Evolutionary conservation across 306 rosid species (phyloP).

Genomic region (Ammopiptanthus mongolicus): DNA sequence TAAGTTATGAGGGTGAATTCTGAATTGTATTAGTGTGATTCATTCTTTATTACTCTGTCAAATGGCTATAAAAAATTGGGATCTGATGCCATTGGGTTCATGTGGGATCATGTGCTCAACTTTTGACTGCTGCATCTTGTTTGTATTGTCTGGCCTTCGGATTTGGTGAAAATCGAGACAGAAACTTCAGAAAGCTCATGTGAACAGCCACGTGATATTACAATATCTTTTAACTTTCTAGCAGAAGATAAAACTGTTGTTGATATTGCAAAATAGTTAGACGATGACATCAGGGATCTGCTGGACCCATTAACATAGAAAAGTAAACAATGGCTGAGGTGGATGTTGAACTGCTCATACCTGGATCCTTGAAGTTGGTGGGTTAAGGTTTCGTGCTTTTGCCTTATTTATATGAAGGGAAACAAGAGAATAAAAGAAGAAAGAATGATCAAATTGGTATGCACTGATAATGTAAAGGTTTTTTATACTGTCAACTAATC

Average conservation of each 20-base stretch:
- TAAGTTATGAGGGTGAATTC: slow-evolving; percentile 9
- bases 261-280: slow-evolving; percentile 17
- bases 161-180: slow-evolving; percentile 35
- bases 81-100: slow-evolving; percentile 51
- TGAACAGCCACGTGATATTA: slow-evolving; percentile 56
- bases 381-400: background rate
- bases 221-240: slow-evolving; percentile 14
- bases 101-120: slow-evolving; percentile 65
- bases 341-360: background rate
- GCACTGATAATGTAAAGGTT: too few species aligned
- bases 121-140: slow-evolving; percentile 26
- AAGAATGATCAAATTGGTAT: too few species aligned
- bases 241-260: slow-evolving; percentile 27
- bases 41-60: slow-evolving; percentile 23
- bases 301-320: slow-evolving; percentile 21
- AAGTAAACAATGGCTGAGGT: slow-evolving; percentile 6
- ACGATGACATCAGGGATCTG: background rate
- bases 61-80: slow-evolving; percentile 29
- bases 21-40: slow-evolving; percentile 13
- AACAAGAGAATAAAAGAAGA: background rate
- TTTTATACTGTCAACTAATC: too few species aligned
- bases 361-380: background rate
- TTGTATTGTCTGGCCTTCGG: slow-evolving; percentile 20
- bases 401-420: background rate
- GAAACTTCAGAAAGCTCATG: slow-evolving; percentile 42